Base-by-base conservation (phyloP, 768 basidiomycete genomes). In the Lyophyllum semitale region DNA sequence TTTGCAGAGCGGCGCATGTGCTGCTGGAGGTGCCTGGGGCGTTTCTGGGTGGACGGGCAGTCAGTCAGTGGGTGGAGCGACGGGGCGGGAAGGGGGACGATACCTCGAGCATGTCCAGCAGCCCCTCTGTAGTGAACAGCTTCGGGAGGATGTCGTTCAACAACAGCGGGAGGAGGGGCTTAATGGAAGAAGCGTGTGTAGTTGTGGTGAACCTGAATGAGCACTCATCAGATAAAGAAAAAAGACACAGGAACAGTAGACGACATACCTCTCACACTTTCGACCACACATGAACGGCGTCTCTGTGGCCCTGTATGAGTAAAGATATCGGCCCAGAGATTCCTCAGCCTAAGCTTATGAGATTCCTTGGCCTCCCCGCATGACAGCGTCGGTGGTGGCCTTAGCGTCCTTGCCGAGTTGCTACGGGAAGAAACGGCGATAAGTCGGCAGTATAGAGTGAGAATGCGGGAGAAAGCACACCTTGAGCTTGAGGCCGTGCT, bases 131-230 rank as follows among this genome's bases (percentile, higher is more conserved):
- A n/a, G 92, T 96, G 74, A 98, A 98, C 3, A 96, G 96, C 70
- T 98, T 98, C 8, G 95, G 91, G 17, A 98, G 76, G 54, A 97
- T 90, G 72, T 98, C 95, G 70, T 95, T 98, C 95, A 98, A n/a
- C n/a, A n/a, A n/a, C n/a, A n/a, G n/a, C n/a, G n/a, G n/a, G n/a
- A n/a, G n/a, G n/a, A n/a, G n/a, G n/a, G n/a, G n/a, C n/a, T n/a
- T n/a, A n/a, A n/a, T n/a, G n/a, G n/a, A n/a, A n/a, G n/a, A n/a
- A n/a, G n/a, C n/a, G 30, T 27, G 30, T 50, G 50, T 57, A 46
- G 26, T 47, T 35, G 9, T 26, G 49, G 18, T 53, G 44, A 38
- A 57, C 44, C 49, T 48, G 47, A 2, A 30, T 1, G n/a, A 22
- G 8, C 41, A 30, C 8, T 15, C 7, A 3, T n/a, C 3, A 38